These are phyloP conservation scores for Sporothrix dimorphospora DNA, from an alignment of 2,329 filamentous ascomycete species.

Conservation along the genomic window DNA sequence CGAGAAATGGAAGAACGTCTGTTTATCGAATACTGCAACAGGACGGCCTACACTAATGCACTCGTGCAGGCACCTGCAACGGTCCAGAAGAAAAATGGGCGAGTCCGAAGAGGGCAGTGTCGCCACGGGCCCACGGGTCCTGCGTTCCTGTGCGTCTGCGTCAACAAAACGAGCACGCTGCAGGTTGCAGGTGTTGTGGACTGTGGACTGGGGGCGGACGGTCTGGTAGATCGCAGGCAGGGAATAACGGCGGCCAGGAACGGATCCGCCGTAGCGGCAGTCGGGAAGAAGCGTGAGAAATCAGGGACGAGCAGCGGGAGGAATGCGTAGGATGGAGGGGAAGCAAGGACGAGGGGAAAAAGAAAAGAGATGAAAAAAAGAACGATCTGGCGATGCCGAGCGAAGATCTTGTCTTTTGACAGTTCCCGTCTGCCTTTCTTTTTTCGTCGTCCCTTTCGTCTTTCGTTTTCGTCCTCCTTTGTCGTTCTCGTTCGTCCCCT, in stretches of 20 bases:
- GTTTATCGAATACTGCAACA: background rate
- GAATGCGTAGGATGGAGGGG: background rate
- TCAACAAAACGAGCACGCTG: background rate
- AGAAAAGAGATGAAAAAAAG: background rate
- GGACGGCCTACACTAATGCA: conserved; percentile 13
- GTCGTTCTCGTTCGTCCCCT: background rate
- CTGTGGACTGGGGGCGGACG: background rate
- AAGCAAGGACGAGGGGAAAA: background rate
- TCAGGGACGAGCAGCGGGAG: background rate
- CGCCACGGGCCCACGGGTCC: conserved; percentile 13
- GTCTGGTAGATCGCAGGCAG: background rate
- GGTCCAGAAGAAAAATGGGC: conserved; percentile 18
- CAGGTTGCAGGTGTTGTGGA: background rate
- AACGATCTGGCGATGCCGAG: background rate
- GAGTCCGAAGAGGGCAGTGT: background rate
- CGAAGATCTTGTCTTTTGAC: background rate
- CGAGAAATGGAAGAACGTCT: background rate
- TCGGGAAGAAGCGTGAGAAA: conserved; percentile 21
- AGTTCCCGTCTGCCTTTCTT: background rate
- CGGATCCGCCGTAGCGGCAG: conserved; percentile 17
- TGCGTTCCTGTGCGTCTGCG: conserved; percentile 16
- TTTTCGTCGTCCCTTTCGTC: background rate
- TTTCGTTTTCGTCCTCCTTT: background rate
- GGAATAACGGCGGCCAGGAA: conserved; percentile 12
- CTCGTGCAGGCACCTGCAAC: conserved; percentile 18